phyloP scores from a whole-genome alignment of 176 grass and related monocot genomes.

The Phoenix dactylifera region DNA sequence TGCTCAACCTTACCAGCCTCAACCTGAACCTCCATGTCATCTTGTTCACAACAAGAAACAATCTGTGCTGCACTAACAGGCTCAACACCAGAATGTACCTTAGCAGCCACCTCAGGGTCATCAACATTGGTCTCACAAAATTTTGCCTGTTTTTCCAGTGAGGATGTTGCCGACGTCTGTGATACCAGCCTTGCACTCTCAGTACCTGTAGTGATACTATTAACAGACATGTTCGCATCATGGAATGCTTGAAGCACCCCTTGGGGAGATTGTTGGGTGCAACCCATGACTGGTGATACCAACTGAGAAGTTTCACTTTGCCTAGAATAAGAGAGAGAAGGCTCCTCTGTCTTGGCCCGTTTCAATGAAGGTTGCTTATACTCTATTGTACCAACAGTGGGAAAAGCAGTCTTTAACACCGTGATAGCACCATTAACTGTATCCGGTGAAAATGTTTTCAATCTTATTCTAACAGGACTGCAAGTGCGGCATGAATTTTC shows the following conservation, averaged over 20 bases:
- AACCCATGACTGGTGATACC: conserved; percentile 14
- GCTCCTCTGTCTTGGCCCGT: conserved; percentile 32
- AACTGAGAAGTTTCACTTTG: conserved; percentile 21
- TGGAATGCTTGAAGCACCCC: conserved; percentile 20
- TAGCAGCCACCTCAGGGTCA: background rate
- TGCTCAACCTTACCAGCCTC: conserved; percentile 20
- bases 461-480: conserved; percentile 23
- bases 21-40: background rate
- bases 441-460: conserved; percentile 28
- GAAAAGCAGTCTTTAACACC: conserved; percentile 35
- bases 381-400: conserved; percentile 30
- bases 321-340: conserved; percentile 14
- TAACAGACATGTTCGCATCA: conserved; percentile 20
- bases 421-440: conserved; percentile 23
- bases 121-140: background rate
- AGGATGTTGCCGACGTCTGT: conserved; percentile 14
- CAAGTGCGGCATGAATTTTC: conserved; percentile 25
- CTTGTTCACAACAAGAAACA: background rate
- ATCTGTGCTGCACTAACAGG: background rate
- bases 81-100: background rate
- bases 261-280: conserved; percentile 14
- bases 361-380: conserved; percentile 33
- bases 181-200: background rate
- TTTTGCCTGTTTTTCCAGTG: conserved; percentile 16
- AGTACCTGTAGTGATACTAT: background rate